These are phyloP conservation scores for Blepharisma stoltei DNA, from an alignment of 73 alveolate species.

Conservation along the genomic window DNA sequence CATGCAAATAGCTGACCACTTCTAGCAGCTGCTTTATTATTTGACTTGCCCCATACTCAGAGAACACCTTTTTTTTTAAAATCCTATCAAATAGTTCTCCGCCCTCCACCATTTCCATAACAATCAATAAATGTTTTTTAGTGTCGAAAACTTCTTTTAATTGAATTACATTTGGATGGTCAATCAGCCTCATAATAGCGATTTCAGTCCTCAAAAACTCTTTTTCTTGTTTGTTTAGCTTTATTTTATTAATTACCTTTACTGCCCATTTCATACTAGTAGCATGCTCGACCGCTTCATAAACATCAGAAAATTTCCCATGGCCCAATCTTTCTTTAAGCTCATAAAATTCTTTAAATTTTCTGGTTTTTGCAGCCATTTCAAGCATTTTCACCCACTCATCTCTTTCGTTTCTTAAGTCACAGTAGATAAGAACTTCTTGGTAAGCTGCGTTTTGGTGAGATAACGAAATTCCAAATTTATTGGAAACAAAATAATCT, in stretches of 20 bases:
- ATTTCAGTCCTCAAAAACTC: constrained; percentile 33
- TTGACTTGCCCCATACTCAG: constrained; percentile 23
- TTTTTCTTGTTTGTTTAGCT: background rate
- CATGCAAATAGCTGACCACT: constrained; percentile 15
- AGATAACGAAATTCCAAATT: constrained; percentile 8
- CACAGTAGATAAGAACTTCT: background rate
- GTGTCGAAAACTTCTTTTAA: constrained; percentile 1
- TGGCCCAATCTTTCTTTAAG: background rate
- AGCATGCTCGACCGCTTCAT: background rate
- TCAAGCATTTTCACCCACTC: background rate
- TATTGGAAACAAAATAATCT: background rate
- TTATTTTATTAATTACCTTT: background rate
- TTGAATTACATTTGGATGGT: background rate
- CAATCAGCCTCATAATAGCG: background rate
- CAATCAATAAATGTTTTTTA: constrained; percentile 19
- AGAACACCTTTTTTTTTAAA: background rate
- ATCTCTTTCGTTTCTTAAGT: background rate
- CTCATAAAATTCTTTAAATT: constrained; percentile 17
- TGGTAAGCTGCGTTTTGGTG: background rate
- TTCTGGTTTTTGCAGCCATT: background rate
- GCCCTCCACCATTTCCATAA: constrained; percentile 27
- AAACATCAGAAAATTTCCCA: constrained; percentile 10
- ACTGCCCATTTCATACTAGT: background rate
- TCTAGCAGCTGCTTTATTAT: constrained; percentile 14
- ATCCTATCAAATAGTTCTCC: constrained; percentile 13